Evolutionary conservation across 768 basidiomycete genomes (phyloP), one percentile per base, ranked within the genome.

Genomic region (Leucocoprinus leucothites): DNA sequence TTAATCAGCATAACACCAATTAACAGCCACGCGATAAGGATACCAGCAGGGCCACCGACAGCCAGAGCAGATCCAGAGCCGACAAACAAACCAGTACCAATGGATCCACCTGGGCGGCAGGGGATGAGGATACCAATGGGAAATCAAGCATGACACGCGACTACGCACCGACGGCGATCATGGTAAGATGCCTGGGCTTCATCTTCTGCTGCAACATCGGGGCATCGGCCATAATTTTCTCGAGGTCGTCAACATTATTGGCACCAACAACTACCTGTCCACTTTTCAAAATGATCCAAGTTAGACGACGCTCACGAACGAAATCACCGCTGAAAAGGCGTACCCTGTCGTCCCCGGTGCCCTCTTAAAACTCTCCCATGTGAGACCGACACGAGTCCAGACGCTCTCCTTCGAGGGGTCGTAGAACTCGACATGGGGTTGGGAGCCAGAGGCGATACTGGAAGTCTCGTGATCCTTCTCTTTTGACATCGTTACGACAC

Each of bases 41-140:
- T 61, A 44, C 71, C 76, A 54, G 72, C 76, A 16, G 76, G 77
- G 13, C 77, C 77, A 46, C 76, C 75, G 22, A 47, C 60, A 26
- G 65, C 63, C 24, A 78, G 64, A 21, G 75, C 73, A 21, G 66
- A 64, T 18, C 77, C 75, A 9, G 76, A 75, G 58, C 76, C 76
- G 43, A 78, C 77, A 61, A 78, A 78, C 6, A 78, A 67, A 69
- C 77, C 76, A 58, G 77, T 77, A 60, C 76, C 77, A 35, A 77
- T 78, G 63, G 71, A 73, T 18, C 77, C 75, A 63, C 75, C 75
- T 77, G 48, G 1, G 42, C 31, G 31, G 6, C 31, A 16, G 8
- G 14, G 24, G 22, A 21, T 22, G 40, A 34, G 13, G 31, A 31
- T 31, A 5, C 5, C 6, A 31, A 31, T 5, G 31, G 5, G 38